Conservation (phyloP, 164 flowering plant genomes). For the Saururus chinensis region DNA sequence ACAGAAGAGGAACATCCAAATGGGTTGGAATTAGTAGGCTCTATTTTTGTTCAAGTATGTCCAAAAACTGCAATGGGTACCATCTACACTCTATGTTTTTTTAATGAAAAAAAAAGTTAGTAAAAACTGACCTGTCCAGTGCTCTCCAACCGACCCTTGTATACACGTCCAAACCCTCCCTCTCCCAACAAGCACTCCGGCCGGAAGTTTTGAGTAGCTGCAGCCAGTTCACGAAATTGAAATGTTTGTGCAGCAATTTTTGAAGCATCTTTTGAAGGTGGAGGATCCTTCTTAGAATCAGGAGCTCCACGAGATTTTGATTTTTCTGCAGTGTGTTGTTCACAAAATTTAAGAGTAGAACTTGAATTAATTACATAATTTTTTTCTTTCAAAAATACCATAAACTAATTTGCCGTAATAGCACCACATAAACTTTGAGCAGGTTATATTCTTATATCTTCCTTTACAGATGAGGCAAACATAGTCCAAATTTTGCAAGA, state of each 20-base stretch:
- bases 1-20: neutral
- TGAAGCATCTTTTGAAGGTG: constrained; percentile 1
- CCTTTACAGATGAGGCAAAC: neutral
- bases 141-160: constrained; percentile 7
- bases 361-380: neutral
- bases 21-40: neutral
- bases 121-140: constrained; percentile 4
- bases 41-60: neutral
- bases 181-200: constrained; percentile 6
- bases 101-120: neutral
- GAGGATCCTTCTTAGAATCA: constrained; percentile 4
- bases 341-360: neutral
- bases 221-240: constrained; percentile 4
- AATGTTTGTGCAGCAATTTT: constrained; percentile 8
- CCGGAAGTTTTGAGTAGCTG: constrained; percentile 6
- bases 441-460: neutral
- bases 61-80: neutral
- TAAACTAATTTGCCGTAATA: no score
- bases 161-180: constrained; percentile 8
- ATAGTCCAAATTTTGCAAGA: neutral
- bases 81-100: neutral
- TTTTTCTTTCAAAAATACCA: no score
- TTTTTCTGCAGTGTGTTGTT: constrained; percentile 9
- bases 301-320: constrained; percentile 5
- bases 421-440: neutral